Evolutionary conservation across 2,329 filamentous ascomycete genomes (phyloP).

Genomic region (Colletotrichum viniferum): DNA sequence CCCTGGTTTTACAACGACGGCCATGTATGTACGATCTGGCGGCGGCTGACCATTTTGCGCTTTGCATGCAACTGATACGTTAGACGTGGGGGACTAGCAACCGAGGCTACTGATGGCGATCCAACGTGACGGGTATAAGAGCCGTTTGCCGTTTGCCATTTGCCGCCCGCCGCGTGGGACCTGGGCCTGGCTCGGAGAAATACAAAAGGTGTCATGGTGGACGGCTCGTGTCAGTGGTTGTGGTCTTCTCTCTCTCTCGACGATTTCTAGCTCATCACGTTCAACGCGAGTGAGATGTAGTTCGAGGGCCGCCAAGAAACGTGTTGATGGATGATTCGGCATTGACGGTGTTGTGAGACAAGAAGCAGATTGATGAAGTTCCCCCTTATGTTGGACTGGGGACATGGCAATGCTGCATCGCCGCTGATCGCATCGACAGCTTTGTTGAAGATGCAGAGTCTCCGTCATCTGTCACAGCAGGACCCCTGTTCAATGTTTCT

Average conservation of each 20-base stretch:
- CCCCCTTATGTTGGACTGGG: background rate
- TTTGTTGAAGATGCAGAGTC: background rate
- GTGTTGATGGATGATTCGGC: background rate
- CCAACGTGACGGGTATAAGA: slow-evolving; percentile 12
- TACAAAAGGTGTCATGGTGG: background rate
- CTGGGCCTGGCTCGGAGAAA: background rate
- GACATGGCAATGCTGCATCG: background rate
- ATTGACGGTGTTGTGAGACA: background rate
- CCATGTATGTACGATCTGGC: background rate
- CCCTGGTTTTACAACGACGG: background rate
- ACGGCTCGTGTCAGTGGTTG: background rate
- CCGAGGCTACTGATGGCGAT: background rate
- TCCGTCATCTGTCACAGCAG: background rate
- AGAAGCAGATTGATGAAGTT: background rate
- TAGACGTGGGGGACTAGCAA: background rate
- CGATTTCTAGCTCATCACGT: background rate
- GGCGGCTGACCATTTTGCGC: slow-evolving; percentile 3
- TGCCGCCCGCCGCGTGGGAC: background rate
- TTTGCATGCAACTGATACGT: slow-evolving; percentile 15
- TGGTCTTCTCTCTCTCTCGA: background rate
- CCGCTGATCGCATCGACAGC: background rate
- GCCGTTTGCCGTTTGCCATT: slow-evolving; percentile 2
- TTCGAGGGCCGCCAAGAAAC: background rate
- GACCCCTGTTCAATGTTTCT: background rate
- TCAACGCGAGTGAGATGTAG: background rate